Conservation (phyloP, 805 yeast genomes). For the Peterozyma xylosa region DNA sequence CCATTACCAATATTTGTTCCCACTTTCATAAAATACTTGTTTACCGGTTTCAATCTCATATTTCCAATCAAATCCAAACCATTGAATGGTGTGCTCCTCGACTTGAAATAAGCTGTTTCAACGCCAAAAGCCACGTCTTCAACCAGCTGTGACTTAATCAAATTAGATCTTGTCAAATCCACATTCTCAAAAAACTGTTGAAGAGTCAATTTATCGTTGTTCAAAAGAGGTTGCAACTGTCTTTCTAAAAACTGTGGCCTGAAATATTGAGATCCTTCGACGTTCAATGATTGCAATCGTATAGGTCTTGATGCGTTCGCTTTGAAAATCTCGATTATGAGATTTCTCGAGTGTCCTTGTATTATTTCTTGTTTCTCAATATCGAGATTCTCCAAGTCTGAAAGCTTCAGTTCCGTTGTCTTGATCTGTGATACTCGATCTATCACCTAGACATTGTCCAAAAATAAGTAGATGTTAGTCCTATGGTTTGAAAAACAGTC, state of each 20-base stretch:
- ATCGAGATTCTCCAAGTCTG: slow-evolving; percentile 3
- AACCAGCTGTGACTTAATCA: slow-evolving; percentile 34
- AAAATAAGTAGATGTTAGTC: no score
- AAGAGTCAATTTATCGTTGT: slow-evolving; percentile 29
- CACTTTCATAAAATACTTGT: slow-evolving; percentile 73
- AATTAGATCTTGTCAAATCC: slow-evolving; percentile 35
- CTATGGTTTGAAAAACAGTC: no score
- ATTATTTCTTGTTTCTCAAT: slow-evolving; percentile 13
- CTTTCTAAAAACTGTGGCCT: slow-evolving; percentile 35
- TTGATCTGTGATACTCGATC: slow-evolving; percentile 7
- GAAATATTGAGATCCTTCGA: slow-evolving; percentile 39
- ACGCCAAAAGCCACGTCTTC: slow-evolving; percentile 30
- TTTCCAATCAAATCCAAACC: slow-evolving; percentile 20
- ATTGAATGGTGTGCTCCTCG: slow-evolving; percentile 13
- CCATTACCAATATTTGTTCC: slow-evolving; percentile 97
- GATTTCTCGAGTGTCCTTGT: slow-evolving; percentile 17
- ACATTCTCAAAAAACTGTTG: slow-evolving; percentile 29
- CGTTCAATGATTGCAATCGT: slow-evolving; percentile 32
- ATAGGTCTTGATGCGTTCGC: slow-evolving; percentile 32
- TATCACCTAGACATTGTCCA: slow-evolving; percentile 3
- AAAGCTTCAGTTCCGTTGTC: neutral
- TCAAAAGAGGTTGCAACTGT: slow-evolving; percentile 41
- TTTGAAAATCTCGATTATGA: slow-evolving; percentile 19
- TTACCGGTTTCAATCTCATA: slow-evolving; percentile 42
- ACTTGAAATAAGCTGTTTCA: slow-evolving; percentile 13